Percentiles rank a stretch among this genome's conserved stretches.
phyloP scores from a whole-genome alignment of 139 green algal genomes.

The Gonium pectorale region DNA sequence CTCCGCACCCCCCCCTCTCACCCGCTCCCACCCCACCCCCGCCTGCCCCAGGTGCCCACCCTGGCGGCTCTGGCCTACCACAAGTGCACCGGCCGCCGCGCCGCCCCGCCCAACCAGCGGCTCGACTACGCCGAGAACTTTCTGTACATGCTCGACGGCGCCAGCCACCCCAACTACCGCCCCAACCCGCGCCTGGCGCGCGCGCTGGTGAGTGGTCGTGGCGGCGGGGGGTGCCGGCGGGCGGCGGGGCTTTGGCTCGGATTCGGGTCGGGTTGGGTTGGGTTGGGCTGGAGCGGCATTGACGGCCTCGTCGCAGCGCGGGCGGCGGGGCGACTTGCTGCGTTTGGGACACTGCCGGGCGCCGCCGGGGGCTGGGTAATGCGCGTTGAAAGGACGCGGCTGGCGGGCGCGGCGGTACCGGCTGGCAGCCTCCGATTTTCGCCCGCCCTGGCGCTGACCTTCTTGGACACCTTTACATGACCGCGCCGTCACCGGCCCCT shows the following conservation, averaged over 20 bases:
- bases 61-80: conserved; percentile 96
- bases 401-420: no score
- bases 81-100: conserved; percentile 84
- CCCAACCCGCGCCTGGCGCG: conserved; percentile 88
- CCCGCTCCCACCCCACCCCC: neutral
- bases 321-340: no score
- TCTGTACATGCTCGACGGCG: conserved; percentile 98
- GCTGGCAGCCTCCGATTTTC: no score
- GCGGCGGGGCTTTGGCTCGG: no score
- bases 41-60: conserved; percentile 79
- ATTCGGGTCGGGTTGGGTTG: no score
- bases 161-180: conserved; percentile 74
- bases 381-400: no score
- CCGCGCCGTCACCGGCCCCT: neutral
- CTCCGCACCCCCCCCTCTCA: neutral
- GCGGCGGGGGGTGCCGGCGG: no score
- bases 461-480: no score
- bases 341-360: no score
- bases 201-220: conserved; percentile 68
- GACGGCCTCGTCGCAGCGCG: no score
- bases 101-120: conserved; percentile 84
- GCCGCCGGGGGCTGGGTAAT: no score
- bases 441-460: no score
- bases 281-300: neutral
- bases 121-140: conserved; percentile 97